Percentiles rank a stretch among this genome's conserved stretches.
These are phyloP conservation scores for Geranomyces michiganensis DNA, from an alignment of 192 early-diverging fungal species.

Conservation along the genomic window DNA sequence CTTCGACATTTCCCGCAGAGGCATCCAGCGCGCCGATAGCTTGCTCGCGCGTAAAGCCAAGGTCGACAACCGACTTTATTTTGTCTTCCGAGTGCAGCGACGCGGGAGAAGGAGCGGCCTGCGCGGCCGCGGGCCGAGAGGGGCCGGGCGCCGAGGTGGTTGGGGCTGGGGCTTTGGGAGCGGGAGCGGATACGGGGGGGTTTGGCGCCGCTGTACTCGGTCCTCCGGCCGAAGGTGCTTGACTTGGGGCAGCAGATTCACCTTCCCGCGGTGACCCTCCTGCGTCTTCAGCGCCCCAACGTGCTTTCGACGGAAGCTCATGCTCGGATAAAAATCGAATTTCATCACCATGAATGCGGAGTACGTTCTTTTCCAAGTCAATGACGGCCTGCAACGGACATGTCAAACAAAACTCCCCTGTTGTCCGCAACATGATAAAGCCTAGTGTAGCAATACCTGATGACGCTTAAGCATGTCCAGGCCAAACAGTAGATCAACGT, in stretches of 20 bases:
- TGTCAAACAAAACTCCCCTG: no score
- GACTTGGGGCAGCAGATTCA: slow-evolving; percentile 22
- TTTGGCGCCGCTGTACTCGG: no score
- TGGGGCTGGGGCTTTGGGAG: background rate
- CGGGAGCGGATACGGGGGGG: background rate
- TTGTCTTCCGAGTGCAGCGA: slow-evolving; percentile 61
- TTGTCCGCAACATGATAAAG: no score
- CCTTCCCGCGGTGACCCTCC: slow-evolving; percentile 23
- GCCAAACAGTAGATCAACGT: slow-evolving; percentile 89
- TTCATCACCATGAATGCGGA: slow-evolving; percentile 78
- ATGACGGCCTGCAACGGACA: slow-evolving; percentile 70
- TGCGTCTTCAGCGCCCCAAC: slow-evolving; percentile 24
- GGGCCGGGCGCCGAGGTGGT: slow-evolving; percentile 7
- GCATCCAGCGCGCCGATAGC: slow-evolving; percentile 80
- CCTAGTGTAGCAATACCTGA: slow-evolving; percentile 48
- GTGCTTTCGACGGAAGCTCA: slow-evolving; percentile 76
- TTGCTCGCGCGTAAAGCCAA: slow-evolving; percentile 79
- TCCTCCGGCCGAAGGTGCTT: background rate
- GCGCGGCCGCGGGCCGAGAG: background rate
- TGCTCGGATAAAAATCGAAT: slow-evolving; percentile 92
- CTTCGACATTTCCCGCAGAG: slow-evolving; percentile 80
- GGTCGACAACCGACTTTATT: slow-evolving; percentile 71
- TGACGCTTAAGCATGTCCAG: slow-evolving; percentile 95
- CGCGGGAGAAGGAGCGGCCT: no score
- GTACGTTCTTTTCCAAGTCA: slow-evolving; percentile 79